phyloP scores from a whole-genome alignment of 225 moss, liverwort and hornwort genomes.

The Sphagnum tenellum region DNA sequence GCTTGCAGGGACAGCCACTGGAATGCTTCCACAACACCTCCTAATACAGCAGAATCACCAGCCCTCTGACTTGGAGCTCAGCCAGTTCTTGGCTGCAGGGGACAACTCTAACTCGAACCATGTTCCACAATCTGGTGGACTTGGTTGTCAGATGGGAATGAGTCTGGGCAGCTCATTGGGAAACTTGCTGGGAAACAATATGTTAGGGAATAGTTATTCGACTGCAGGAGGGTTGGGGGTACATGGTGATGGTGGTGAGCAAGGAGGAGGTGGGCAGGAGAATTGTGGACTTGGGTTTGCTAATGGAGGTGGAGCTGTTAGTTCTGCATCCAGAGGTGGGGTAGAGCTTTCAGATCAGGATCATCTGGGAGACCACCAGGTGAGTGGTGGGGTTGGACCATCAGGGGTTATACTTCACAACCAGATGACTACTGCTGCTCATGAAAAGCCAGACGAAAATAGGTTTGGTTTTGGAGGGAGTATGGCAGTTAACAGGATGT shows the following conservation, averaged over 20 bases:
- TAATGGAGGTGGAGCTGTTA: constrained; percentile 12
- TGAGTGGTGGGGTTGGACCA: constrained; percentile 12
- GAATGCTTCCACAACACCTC: constrained; percentile 31
- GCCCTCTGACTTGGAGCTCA: constrained; percentile 29
- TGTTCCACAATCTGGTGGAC: constrained; percentile 22
- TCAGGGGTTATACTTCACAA: constrained; percentile 13
- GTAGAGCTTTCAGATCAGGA: constrained; percentile 17
- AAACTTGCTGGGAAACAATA: constrained; percentile 19
- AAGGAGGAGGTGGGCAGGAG: constrained; percentile 3
- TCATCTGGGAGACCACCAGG: constrained; percentile 3
- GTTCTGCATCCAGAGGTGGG: constrained; percentile 23
- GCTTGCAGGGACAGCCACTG: constrained; percentile 55
- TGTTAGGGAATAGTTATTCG: neutral
- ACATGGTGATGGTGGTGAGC: neutral
- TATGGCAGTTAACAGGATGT: neutral
- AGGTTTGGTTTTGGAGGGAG: too few relatives aligned
- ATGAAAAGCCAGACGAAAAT: constrained; percentile 12
- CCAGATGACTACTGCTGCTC: constrained; percentile 11
- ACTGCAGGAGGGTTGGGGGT: too few relatives aligned
- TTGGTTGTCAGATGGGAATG: constrained; percentile 8
- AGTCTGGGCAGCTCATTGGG: constrained; percentile 14
- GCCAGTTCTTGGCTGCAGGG: constrained; percentile 47
- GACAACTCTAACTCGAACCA: constrained; percentile 21
- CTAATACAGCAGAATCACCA: constrained; percentile 11
- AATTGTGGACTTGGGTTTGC: constrained; percentile 14